Evolutionary conservation across 2,329 filamentous ascomycete genomes (phyloP).

Genomic region (Fusarium sp.): DNA sequence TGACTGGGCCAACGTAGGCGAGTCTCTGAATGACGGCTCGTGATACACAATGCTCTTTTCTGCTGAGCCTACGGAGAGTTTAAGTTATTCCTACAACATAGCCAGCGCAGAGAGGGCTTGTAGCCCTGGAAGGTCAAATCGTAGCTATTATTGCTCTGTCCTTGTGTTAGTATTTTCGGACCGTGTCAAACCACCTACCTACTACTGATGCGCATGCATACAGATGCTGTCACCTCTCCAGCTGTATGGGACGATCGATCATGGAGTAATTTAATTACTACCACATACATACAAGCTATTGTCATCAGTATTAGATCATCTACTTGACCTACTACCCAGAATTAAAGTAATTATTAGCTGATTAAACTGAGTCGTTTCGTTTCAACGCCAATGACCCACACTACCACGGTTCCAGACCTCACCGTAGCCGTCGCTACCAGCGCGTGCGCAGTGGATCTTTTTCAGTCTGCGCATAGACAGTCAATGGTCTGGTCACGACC

Average conservation of each 20-base stretch:
- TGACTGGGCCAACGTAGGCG: background rate
- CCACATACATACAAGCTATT: background rate
- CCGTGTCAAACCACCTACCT: background rate
- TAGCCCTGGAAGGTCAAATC: background rate
- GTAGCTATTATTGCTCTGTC: background rate
- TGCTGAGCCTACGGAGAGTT: background rate
- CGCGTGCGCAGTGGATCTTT: slow-evolving; percentile 28
- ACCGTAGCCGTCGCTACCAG: slow-evolving; percentile 42
- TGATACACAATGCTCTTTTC: background rate
- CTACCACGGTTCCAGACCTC: slow-evolving; percentile 34
- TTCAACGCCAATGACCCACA: slow-evolving; percentile 15
- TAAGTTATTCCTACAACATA: background rate
- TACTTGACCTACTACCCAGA: background rate
- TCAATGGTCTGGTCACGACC: slow-evolving; percentile 26
- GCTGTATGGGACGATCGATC: background rate
- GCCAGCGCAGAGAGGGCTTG: background rate
- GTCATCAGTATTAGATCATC: background rate
- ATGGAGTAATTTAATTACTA: background rate
- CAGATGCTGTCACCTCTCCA: background rate
- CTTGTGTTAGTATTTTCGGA: background rate
- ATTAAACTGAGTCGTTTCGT: slow-evolving; percentile 21
- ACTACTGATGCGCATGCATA: background rate
- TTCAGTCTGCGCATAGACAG: slow-evolving; percentile 31
- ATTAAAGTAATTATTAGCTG: slow-evolving; percentile 3
- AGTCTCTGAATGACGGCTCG: background rate